Evolutionary conservation across 129 eudicot genomes (phyloP), one percentile per base, ranked within the genome.

Genomic region (Flaveria trinervia): DNA sequence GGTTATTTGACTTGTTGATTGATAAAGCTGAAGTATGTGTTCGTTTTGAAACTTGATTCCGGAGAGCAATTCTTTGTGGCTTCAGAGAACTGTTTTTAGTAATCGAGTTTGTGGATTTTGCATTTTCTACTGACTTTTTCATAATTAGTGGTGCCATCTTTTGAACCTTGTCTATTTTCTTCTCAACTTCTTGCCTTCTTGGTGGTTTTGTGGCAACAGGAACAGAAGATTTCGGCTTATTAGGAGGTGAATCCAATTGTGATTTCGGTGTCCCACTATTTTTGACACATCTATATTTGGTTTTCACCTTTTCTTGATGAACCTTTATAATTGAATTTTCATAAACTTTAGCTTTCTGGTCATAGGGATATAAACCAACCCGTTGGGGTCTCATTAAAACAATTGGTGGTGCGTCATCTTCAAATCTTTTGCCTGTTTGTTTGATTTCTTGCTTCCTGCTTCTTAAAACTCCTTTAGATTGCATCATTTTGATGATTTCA

Each of bases 331-430:
- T 60, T 17, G 87, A 71, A 73, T 78, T 60, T 26, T 33, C 78
- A 71, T 71, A 49, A 14, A 13, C 49, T 66, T 78, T 67, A 23
- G 17, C 61, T 65, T 82, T 80, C 77, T 77, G 57, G 18, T 68
- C 57, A 69, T 77, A 71, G 15, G 82, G 68, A 36, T 75, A 84
- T 66, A 80, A 77, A 30, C 22, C 68, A 62, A 64, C 46, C 43
- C 73, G 68, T 16, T 68, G 70, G 36, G 97, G 97, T 68, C 75
- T 92, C 84, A 92, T 84, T 50, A 92, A 50, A 55, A 92, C 97
- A 57, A 92, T 88, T 5, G 97, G 97, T 9, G 88, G 82, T 51
- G 78, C 75, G 76, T 86, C 85, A 52, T 70, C 72, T 39, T 50
- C 56, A 46, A 60, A 11, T 64, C 70, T 71, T 76, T 74, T 77